Evolutionary conservation across 148 eudicot genomes (phyloP).

Genomic region (Cornus suecica): DNA sequence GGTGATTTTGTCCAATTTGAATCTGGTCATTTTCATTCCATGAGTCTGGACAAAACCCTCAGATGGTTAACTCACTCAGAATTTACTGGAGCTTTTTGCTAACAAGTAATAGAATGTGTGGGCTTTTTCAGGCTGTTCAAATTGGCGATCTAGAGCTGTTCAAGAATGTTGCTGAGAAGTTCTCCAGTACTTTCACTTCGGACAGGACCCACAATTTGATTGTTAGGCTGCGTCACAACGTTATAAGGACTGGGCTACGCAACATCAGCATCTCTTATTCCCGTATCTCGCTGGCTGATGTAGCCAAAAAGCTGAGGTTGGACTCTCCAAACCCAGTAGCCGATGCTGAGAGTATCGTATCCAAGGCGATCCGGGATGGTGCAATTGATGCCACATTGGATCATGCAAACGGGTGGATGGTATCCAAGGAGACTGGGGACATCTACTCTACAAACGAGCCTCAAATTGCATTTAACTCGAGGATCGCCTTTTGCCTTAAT

Average conservation of each 20-base stretch:
- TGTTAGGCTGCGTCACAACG: constrained; percentile 87
- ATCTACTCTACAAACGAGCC: constrained; percentile 95
- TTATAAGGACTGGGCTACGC: constrained; percentile 85
- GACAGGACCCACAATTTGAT: constrained; percentile 85
- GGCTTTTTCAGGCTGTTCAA: constrained; percentile 71
- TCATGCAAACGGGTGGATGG: constrained; percentile 87
- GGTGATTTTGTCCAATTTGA: neutral
- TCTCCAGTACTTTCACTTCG: constrained; percentile 59
- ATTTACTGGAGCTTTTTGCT: neutral
- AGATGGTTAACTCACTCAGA: neutral
- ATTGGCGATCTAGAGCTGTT: constrained; percentile 93
- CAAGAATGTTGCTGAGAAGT: constrained; percentile 67
- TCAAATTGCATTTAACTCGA: constrained; percentile 82
- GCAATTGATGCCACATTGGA: constrained; percentile 94
- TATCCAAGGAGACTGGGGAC: constrained; percentile 94
- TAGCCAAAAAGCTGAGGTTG: constrained; percentile 76
- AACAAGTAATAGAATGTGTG: neutral
- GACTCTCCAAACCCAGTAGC: constrained; percentile 85
- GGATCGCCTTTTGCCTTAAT: constrained; percentile 90
- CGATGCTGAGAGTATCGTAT: constrained; percentile 93
- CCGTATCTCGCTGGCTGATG: constrained; percentile 81
- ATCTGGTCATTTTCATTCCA: neutral
- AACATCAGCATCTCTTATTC: constrained; percentile 95
- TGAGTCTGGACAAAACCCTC: neutral
- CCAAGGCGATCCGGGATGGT: constrained; percentile 94